Evolutionary conservation across 352 stramenopile species (phyloP), one percentile per base, ranked within the genome.

Genomic region (Pythium brachiatum): DNA sequence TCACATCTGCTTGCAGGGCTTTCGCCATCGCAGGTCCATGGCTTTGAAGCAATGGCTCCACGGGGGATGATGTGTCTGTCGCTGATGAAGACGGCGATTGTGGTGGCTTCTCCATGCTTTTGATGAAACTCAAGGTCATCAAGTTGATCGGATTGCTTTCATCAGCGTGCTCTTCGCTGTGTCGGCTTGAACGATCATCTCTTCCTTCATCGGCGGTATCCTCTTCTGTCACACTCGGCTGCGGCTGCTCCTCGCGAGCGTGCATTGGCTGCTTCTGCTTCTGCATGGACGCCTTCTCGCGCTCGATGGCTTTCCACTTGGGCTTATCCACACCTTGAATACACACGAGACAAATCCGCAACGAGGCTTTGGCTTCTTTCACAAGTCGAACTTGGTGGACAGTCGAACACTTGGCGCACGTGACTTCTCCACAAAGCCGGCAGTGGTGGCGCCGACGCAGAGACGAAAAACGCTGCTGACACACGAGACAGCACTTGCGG

Each of bases 361-460:
- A 80, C 20, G 81, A 74, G 15, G 62, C 73, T 46, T 78, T 85
- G 36, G 74, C 76, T 15, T 79, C 71, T 52, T 81, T 83, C 12
- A 75, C 75, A 0, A 89, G 59, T 44, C 80, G 81, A 43, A 90
- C 78, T 52, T 85, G 70, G 48, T 86, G 81, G 12, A 88, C 70
- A 3, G 74, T 67, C 23, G 76, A 90, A 69, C 84, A 93, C 57
- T 90, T 90, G 51, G 79, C 81, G 26, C 83, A 92, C 44, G 78
- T 74, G 6, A 89, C 75, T 57, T 90, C 81, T 5, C 83, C 81
- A 57, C 83, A 92, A 0, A 92, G 74, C 2, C 83, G 81, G 47
- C 83, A 92, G 62, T 92, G 83, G 59, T 92, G 83, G 46, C 80
- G 74, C 0, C 68, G 64, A 21, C 79, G 60, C 23, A 86, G 78